Evolutionary conservation across 805 yeast species (phyloP).

Genomic region (Isabelozyma gotoi): DNA sequence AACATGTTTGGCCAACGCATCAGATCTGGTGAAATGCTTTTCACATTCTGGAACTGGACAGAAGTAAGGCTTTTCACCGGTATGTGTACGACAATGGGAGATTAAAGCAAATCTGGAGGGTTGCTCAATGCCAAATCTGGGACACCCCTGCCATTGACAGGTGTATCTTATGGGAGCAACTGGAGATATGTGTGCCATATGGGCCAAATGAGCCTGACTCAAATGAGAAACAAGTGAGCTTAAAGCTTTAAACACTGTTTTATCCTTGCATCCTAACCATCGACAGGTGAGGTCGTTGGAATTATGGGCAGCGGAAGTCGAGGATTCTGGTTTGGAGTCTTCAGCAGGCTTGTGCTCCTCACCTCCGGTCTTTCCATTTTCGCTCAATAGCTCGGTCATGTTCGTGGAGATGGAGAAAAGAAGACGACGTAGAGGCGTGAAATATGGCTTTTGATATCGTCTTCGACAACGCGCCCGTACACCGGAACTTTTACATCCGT

Average conservation of each 20-base stretch:
- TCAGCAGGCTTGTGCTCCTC: neutral
- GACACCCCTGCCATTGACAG: slow-evolving; percentile 65
- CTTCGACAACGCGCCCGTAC: too few species aligned
- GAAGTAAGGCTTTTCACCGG: slow-evolving; percentile 64
- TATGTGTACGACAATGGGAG: slow-evolving; percentile 64
- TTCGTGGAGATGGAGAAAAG: neutral
- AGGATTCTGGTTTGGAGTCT: neutral
- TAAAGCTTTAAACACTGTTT: slow-evolving; percentile 13
- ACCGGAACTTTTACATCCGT: too few species aligned
- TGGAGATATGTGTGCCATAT: slow-evolving; percentile 16
- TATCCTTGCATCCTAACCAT: slow-evolving; percentile 30
- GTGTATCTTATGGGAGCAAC: slow-evolving; percentile 36
- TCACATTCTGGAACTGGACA: slow-evolving; percentile 70
- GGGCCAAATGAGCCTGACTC: slow-evolving; percentile 27
- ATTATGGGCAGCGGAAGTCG: neutral
- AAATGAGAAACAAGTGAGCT: slow-evolving; percentile 33
- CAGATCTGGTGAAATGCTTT: slow-evolving; percentile 56
- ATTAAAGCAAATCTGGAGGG: slow-evolving; percentile 58
- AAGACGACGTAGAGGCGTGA: too few species aligned
- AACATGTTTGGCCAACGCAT: slow-evolving; percentile 64
- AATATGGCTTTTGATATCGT: too few species aligned
- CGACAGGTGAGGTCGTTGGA: slow-evolving; percentile 17
- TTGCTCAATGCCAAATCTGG: slow-evolving; percentile 49
- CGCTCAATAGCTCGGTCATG: neutral
- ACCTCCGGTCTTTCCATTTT: neutral